These are phyloP conservation scores for Paraglomus brasilianum DNA, from an alignment of 192 early-diverging fungal species.

Conservation along the genomic window DNA sequence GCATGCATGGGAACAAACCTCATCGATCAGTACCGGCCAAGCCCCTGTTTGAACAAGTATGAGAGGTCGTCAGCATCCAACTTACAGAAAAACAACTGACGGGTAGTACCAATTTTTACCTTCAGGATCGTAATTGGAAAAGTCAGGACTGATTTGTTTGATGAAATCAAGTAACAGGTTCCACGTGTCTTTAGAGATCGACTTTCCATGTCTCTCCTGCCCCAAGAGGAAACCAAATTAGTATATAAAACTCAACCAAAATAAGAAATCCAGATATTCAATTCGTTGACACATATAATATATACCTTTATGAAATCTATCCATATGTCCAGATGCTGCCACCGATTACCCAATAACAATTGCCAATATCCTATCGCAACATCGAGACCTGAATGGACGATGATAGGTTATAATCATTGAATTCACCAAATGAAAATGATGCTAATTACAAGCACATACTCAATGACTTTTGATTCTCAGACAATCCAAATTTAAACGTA, in stretches of 20 bases:
- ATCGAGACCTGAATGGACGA: slow-evolving; percentile 57
- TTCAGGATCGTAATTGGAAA: slow-evolving; percentile 72
- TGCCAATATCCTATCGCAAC: slow-evolving; percentile 75
- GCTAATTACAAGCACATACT: slow-evolving; percentile 39
- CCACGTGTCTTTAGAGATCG: slow-evolving; percentile 86
- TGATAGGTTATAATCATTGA: slow-evolving; percentile 6
- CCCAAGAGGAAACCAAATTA: background rate
- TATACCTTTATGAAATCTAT: slow-evolving; percentile 59
- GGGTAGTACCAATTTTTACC: slow-evolving; percentile 29
- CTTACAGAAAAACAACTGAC: background rate
- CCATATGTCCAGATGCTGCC: slow-evolving; percentile 66
- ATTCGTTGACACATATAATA: background rate
- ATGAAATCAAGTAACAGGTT: slow-evolving; percentile 78
- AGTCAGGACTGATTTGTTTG: slow-evolving; percentile 56
- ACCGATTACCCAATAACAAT: slow-evolving; percentile 60
- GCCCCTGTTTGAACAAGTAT: slow-evolving; percentile 48
- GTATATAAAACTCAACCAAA: background rate
- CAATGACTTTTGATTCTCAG: slow-evolving; percentile 73
- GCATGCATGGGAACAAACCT: slow-evolving; percentile 36
- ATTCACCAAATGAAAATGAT: slow-evolving; percentile 2
- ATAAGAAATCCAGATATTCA: background rate
- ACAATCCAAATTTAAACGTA: slow-evolving; percentile 72
- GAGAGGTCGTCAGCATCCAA: background rate
- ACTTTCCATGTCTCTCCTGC: slow-evolving; percentile 70
- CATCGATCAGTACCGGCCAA: slow-evolving; percentile 84